These are phyloP conservation scores for Penicillium egyptiacum DNA, from an alignment of 495 filamentous ascomycete genomes.

Conservation along the genomic window DNA sequence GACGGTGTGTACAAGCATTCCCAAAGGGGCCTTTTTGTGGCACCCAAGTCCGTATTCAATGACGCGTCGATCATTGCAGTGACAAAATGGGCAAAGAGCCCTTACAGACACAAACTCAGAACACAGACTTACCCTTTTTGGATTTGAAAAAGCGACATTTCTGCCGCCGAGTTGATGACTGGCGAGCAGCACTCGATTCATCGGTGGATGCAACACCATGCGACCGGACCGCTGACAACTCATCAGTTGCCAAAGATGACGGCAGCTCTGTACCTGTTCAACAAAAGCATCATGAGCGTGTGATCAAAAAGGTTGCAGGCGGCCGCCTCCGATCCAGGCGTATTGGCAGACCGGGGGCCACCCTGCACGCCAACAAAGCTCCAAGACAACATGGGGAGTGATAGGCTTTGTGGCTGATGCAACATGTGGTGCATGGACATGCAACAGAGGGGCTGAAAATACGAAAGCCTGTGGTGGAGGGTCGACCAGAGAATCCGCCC, in stretches of 20 bases:
- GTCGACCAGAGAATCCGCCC: background rate
- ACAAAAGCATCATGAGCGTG: slow-evolving; percentile 31
- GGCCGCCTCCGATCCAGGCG: slow-evolving; percentile 23
- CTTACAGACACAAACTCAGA: slow-evolving; percentile 12
- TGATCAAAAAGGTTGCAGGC: slow-evolving; percentile 40
- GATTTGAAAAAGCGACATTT: slow-evolving; percentile 34
- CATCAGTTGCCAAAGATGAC: slow-evolving; percentile 23
- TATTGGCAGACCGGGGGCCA: slow-evolving; percentile 11
- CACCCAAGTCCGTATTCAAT: slow-evolving; percentile 6
- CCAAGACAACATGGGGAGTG: slow-evolving; percentile 5
- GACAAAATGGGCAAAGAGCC: background rate
- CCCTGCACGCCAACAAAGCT: slow-evolving; percentile 14
- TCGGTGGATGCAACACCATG: slow-evolving; percentile 28
- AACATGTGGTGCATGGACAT: slow-evolving; percentile 15
- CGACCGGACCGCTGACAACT: slow-evolving; percentile 36
- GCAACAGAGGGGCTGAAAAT: slow-evolving; percentile 11
- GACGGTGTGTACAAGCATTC: slow-evolving; percentile 4
- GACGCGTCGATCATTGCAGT: background rate
- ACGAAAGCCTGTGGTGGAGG: slow-evolving; percentile 8
- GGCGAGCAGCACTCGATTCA: slow-evolving; percentile 18
- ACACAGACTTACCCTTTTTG: slow-evolving; percentile 27
- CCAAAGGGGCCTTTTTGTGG: background rate
- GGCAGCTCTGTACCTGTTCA: slow-evolving; percentile 21
- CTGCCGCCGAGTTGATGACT: slow-evolving; percentile 23
- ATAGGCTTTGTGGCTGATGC: slow-evolving; percentile 14